Percentiles rank a stretch among this genome's conserved stretches.
Evolutionary conservation across 768 basidiomycete species (phyloP).

Genomic region (Lepiota brunneoincarnata): DNA sequence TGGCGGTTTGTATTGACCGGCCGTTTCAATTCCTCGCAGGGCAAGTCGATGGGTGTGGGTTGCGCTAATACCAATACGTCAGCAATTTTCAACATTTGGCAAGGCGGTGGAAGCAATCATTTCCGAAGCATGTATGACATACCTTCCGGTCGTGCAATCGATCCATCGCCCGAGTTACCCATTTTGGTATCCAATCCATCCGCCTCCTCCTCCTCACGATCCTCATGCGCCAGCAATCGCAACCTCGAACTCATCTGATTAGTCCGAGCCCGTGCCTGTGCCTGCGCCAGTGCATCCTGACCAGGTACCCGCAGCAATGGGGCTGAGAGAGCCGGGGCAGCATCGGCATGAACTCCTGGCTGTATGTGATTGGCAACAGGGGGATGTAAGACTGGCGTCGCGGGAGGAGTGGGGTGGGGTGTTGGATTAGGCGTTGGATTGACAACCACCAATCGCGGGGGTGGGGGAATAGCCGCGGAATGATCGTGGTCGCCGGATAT

Average conservation of each 20-base stretch:
- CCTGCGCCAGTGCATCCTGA: neutral
- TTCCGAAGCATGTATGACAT: neutral
- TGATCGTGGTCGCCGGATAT: neutral
- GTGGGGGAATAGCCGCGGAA: conserved; percentile 15
- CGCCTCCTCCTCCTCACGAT: neutral
- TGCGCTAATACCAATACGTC: neutral
- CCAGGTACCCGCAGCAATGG: conserved; percentile 7
- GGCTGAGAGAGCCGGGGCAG: neutral
- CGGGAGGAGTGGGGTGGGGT: conserved; percentile 77
- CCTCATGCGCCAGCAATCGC: neutral
- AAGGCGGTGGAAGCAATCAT: neutral
- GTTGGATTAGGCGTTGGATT: conserved; percentile 77
- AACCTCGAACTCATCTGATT: neutral
- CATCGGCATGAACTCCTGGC: neutral
- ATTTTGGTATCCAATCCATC: neutral
- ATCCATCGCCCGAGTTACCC: neutral
- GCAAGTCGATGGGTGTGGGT: neutral
- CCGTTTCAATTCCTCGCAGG: neutral
- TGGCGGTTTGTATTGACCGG: conserved; percentile 12
- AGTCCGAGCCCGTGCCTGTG: neutral
- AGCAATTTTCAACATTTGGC: neutral
- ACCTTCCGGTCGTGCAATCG: neutral
- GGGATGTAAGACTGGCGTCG: conserved; percentile 48
- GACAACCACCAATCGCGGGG: conserved; percentile 64
- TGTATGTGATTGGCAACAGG: neutral